Conservation (phyloP, 331 rosid genomes). For the Quercus tomentella region DNA sequence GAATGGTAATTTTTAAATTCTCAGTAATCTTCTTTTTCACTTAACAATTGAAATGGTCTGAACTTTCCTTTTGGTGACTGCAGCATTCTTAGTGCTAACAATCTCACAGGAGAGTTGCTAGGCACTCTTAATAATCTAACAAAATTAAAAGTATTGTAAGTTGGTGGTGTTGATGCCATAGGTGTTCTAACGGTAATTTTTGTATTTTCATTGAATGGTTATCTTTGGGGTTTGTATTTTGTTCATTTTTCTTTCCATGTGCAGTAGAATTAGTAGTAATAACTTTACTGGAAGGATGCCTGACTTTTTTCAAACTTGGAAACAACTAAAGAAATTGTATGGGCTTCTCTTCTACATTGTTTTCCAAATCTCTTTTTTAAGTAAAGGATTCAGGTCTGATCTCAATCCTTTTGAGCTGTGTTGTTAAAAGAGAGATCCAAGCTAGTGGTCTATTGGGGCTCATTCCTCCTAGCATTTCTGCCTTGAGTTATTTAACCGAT, state of each 20-base stretch:
- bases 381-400: background rate
- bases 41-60: background rate
- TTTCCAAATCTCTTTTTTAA: background rate
- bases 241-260: background rate
- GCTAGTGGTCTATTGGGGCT: constrained; percentile 31
- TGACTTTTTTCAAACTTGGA: constrained; percentile 17
- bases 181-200: no score
- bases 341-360: no score
- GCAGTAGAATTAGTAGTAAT: background rate
- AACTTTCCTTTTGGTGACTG: constrained; percentile 4
- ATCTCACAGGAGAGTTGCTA: background rate
- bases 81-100: constrained; percentile 16
- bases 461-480: constrained; percentile 27
- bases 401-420: background rate
- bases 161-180: background rate
- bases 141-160: constrained; percentile 15
- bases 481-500: background rate
- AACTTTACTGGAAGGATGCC: constrained; percentile 13
- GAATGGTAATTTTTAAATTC: background rate
- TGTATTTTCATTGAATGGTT: no score
- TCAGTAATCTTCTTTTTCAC: background rate
- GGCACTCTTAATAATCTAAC: constrained; percentile 4
- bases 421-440: constrained; percentile 19
- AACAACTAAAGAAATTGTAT: background rate
- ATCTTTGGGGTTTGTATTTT: no score